Evolutionary conservation across 768 basidiomycete species (phyloP), one percentile per base, ranked within the genome.

Genomic region (Russula griseocarnosa): DNA sequence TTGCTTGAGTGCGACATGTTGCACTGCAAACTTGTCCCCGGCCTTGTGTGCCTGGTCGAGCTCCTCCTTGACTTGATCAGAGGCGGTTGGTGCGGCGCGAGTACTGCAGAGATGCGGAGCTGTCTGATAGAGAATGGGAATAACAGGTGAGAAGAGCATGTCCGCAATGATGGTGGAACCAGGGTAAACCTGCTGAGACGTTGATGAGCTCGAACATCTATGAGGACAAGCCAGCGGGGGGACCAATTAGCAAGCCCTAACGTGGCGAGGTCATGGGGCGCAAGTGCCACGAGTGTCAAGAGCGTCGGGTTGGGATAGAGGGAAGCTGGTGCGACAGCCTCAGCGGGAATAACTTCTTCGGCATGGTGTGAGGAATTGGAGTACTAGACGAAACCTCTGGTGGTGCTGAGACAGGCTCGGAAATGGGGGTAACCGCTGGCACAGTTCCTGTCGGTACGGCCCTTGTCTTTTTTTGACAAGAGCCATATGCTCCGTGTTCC

Each of bases 91-190:
- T 86, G 76, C 10, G 84, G 83, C 5, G 82, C 79, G 64, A 94
- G 76, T 16, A 81, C 79, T 2, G 86, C 82, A 2, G 83, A 76
- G 68, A 83, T 83, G 63, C 81, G 83, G 66, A 86, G 73, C 58
- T 80, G 80, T 58, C 77, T 76, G 55, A 92, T 75, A 30, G 81
- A 75, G 68, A 88, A 75, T 3, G 89, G 90, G 57, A 91, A 72
- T 54, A 89, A 78, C 55, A 81, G 53, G 85, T 78, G 87, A 84
- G 71, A 85, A 70, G 13, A 87, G 61, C 30, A 86, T 83, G 34
- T 85, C 84, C 5, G 75, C 77, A 49, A 92, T 74, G 74, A 94
- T 90, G 54, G 91, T 88, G 79, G 77, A 90, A 89, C 92, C 93
- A 94, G 0, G 88, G 86, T 63, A 93, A 74, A 40, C 85, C 86